Evolutionary conservation across 495 filamentous ascomycete species (phyloP).

Genomic region (Tuber indicum): DNA sequence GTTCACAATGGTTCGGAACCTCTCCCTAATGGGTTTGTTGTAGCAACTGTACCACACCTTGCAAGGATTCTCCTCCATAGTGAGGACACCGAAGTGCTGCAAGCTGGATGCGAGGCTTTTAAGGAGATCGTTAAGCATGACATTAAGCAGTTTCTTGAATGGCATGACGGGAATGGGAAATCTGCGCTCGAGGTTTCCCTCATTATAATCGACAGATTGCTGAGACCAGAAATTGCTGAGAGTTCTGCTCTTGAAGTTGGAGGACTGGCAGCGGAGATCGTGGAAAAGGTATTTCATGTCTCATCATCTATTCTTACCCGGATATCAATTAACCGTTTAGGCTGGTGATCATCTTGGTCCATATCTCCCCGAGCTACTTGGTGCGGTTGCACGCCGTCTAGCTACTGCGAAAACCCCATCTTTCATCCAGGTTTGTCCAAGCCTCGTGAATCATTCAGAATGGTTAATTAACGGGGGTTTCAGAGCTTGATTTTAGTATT

Average conservation of each 20-base stretch:
- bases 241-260: constrained; percentile 93
- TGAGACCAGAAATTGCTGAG: constrained; percentile 74
- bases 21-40: constrained; percentile 78
- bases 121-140: constrained; percentile 84
- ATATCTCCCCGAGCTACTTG: constrained; percentile 79
- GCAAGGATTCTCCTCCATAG: constrained; percentile 71
- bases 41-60: constrained; percentile 76
- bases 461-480: constrained; percentile 4
- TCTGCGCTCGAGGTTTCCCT: constrained; percentile 82
- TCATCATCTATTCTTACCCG: neutral
- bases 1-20: constrained; percentile 74
- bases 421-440: constrained; percentile 60
- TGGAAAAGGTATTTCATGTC: constrained; percentile 65
- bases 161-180: constrained; percentile 67
- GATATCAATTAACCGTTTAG: constrained; percentile 15
- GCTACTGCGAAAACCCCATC: constrained; percentile 70
- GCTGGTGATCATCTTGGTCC: constrained; percentile 72
- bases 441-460: neutral
- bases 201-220: constrained; percentile 85
- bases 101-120: constrained; percentile 76
- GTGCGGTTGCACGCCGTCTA: constrained; percentile 80
- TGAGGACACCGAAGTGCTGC: constrained; percentile 75
- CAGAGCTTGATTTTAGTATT: constrained; percentile 89
- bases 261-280: constrained; percentile 85
- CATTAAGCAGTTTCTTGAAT: constrained; percentile 75